Conservation (phyloP, 208 protist species). For the Crithidia brevicula region DNA sequence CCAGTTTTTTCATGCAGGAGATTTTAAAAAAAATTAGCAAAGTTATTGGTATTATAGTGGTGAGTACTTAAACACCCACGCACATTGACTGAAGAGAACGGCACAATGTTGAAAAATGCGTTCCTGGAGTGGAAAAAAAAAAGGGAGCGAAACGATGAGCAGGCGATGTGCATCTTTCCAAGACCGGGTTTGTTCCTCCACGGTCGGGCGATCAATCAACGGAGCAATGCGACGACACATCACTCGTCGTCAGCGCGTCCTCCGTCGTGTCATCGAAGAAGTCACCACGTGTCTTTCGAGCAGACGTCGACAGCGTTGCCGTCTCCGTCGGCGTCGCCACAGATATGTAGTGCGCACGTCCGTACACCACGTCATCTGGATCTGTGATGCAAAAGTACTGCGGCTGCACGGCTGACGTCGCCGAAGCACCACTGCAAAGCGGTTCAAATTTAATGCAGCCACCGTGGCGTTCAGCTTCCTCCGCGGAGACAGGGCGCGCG, state of each 20-base stretch:
- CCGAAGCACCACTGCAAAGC: background rate
- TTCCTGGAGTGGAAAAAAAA: no score
- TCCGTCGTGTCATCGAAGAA: background rate
- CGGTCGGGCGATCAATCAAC: background rate
- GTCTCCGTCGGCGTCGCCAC: background rate
- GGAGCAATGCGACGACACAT: background rate
- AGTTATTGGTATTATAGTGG: no score
- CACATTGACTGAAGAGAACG: no score
- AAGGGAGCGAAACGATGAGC: no score
- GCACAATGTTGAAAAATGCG: no score
- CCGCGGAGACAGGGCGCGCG: background rate
- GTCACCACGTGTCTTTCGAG: no score
- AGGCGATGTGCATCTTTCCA: no score
- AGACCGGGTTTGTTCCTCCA: no score
- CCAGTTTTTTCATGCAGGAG: no score
- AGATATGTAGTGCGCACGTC: background rate
- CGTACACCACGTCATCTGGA: background rate
- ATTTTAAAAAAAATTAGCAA: no score
- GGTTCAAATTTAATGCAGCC: background rate
- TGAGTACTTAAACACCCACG: no score
- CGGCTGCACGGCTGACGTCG: background rate
- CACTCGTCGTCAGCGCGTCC: background rate
- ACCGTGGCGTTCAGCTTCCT: background rate
- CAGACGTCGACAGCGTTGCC: background rate
- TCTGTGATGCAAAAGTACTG: slow-evolving; percentile 5